Percentiles rank a stretch among this genome's conserved stretches.
Evolutionary conservation across 495 filamentous ascomycete genomes (phyloP).

Genomic region (Trichoderma virens): DNA sequence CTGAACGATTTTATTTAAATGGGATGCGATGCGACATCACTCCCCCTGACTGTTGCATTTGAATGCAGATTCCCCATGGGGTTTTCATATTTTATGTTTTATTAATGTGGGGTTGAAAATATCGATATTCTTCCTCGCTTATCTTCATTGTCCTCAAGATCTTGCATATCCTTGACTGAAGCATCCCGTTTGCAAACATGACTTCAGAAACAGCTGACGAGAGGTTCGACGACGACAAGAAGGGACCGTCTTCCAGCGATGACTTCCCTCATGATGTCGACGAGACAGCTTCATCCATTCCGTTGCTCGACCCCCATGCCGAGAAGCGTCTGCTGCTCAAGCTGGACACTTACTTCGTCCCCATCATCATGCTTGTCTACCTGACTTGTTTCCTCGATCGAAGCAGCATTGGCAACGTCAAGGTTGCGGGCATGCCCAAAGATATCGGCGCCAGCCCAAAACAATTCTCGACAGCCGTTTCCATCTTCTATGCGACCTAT

Average conservation of each 20-base stretch:
- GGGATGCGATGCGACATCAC: background rate
- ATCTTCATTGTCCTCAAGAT: background rate
- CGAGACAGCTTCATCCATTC: background rate
- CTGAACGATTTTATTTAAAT: conserved; percentile 7
- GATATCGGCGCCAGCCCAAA: conserved; percentile 48
- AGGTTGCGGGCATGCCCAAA: conserved; percentile 33
- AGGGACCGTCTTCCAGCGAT: background rate
- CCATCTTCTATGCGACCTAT: conserved; percentile 82
- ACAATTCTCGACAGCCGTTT: conserved; percentile 54
- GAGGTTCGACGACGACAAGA: background rate
- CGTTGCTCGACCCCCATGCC: background rate
- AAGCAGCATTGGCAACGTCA: conserved; percentile 42
- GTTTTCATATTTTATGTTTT: background rate
- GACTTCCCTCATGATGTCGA: background rate
- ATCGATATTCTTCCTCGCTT: background rate
- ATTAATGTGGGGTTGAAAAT: background rate
- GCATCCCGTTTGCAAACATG: background rate
- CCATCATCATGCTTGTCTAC: conserved; percentile 9
- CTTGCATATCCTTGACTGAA: background rate
- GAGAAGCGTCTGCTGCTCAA: conserved; percentile 6
- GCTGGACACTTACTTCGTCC: conserved; percentile 9
- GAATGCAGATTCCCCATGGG: background rate
- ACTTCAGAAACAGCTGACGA: background rate
- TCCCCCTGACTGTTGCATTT: background rate
- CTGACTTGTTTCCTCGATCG: conserved; percentile 48